Evolutionary conservation across 306 rosid genomes (phyloP).

Genomic region (Chamaecrista fasciculata): DNA sequence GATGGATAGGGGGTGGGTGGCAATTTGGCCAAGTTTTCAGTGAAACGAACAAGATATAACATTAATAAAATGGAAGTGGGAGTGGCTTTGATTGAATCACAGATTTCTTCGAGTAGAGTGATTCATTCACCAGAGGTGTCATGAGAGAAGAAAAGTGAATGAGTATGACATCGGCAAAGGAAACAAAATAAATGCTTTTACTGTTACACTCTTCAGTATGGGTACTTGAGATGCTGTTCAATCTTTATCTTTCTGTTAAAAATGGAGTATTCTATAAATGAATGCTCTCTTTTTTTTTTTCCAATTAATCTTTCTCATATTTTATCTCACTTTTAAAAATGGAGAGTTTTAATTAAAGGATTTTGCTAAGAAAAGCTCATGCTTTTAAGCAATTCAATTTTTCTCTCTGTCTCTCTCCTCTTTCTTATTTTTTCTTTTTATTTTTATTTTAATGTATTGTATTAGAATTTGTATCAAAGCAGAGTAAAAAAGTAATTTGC

Average conservation of each 20-base stretch:
- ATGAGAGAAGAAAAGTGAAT: not conserved
- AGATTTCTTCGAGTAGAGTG: conserved; percentile 6
- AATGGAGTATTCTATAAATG: no score
- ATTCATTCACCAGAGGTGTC: not conserved
- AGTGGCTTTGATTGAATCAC: not conserved
- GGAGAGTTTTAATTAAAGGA: no score
- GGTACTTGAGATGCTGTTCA: not conserved
- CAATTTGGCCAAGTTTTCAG: conserved; percentile 2
- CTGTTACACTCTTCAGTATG: not conserved
- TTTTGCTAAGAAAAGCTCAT: no score
- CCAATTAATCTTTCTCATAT: no score
- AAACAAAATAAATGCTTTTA: not conserved
- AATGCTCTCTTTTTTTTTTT: no score
- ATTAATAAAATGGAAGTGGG: not conserved
- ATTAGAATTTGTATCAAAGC: no score
- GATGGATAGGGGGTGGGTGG: not conserved
- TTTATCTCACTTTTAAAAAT: no score
- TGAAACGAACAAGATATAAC: not conserved
- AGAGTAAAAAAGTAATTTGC: no score
- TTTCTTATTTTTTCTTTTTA: no score
- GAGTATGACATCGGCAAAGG: not conserved
- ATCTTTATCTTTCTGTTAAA: not conserved
- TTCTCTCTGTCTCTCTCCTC: no score
- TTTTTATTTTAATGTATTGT: no score
- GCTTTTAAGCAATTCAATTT: no score